These are phyloP conservation scores for Dryadomyces quercivorus DNA, from an alignment of 2,329 filamentous ascomycete genomes.

Conservation along the genomic window DNA sequence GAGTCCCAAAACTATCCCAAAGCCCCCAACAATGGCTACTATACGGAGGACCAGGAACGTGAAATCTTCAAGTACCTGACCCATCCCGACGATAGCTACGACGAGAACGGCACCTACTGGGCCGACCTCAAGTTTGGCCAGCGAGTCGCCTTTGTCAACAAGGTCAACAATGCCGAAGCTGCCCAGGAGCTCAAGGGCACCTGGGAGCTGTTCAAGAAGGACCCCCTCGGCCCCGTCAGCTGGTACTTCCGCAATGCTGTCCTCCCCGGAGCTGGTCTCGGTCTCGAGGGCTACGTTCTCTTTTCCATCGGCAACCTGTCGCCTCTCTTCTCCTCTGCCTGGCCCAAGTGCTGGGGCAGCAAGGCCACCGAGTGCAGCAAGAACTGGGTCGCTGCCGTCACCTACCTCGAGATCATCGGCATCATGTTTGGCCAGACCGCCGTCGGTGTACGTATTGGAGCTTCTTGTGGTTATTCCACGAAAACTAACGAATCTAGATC, in stretches of 20 bases:
- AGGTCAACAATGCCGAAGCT: slow-evolving; percentile 60
- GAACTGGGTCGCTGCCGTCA: slow-evolving; percentile 74
- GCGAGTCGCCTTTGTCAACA: slow-evolving; percentile 62
- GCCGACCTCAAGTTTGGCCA: slow-evolving; percentile 65
- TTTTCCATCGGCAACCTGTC: slow-evolving; percentile 94
- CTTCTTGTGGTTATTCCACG: too few species aligned
- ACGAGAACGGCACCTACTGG: slow-evolving; percentile 77
- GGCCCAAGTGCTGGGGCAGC: slow-evolving; percentile 63
- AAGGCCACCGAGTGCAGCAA: slow-evolving; percentile 51
- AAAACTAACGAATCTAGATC: too few species aligned
- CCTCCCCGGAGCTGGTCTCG: slow-evolving; percentile 81
- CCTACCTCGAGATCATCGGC: slow-evolving; percentile 85
- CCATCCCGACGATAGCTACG: slow-evolving; percentile 81
- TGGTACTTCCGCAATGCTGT: slow-evolving; percentile 89
- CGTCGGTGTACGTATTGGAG: slow-evolving; percentile 57
- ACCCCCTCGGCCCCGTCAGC: slow-evolving; percentile 70
- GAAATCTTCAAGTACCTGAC: slow-evolving; percentile 67
- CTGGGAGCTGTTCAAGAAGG: slow-evolving; percentile 71
- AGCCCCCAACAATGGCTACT: slow-evolving; percentile 19
- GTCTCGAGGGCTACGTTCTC: slow-evolving; percentile 88
- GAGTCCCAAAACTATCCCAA: slow-evolving; percentile 35
- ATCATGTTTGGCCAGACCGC: slow-evolving; percentile 90
- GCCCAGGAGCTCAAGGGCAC: slow-evolving; percentile 53
- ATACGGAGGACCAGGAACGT: slow-evolving; percentile 36
- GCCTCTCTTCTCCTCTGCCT: slow-evolving; percentile 65